Evolutionary conservation across 2,329 filamentous ascomycete genomes (phyloP).

Genomic region (Moelleriella libera): DNA sequence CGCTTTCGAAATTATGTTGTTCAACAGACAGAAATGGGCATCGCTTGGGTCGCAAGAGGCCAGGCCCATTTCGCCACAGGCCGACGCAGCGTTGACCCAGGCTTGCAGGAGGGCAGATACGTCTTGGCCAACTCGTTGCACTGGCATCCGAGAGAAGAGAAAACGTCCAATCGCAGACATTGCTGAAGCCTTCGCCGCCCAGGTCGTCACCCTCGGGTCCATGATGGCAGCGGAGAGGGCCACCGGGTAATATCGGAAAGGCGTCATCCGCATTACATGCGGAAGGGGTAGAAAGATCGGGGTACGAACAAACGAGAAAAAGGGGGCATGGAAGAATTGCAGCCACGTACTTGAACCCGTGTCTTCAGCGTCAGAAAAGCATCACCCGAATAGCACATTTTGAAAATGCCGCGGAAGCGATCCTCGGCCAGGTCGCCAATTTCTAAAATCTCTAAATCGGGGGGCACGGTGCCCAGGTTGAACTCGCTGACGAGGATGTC

Average conservation of each 20-base stretch:
- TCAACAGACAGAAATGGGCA: too few relatives aligned
- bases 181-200: too few relatives aligned
- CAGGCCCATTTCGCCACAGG: too few relatives aligned
- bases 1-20: too few relatives aligned
- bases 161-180: too few relatives aligned
- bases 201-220: too few relatives aligned
- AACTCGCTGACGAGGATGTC: slow-evolving; percentile 97
- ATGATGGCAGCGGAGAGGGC: too few relatives aligned
- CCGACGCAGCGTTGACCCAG: too few relatives aligned
- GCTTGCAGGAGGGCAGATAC: too few relatives aligned
- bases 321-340: slow-evolving; percentile 6
- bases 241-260: slow-evolving; percentile 8
- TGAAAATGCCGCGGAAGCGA: slow-evolving; percentile 94
- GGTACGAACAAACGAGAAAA: background rate
- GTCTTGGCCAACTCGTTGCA: too few relatives aligned
- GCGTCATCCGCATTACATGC: background rate
- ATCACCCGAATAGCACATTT: slow-evolving; percentile 96
- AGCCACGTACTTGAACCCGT: slow-evolving; percentile 63
- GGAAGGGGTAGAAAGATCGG: background rate
- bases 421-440: slow-evolving; percentile 96
- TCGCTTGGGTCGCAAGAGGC: too few relatives aligned
- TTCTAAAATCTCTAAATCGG: slow-evolving; percentile 91
- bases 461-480: slow-evolving; percentile 87
- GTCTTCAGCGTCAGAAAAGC: slow-evolving; percentile 92
- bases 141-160: too few relatives aligned